Conservation (phyloP, 2,329 filamentous ascomycete species). For the Fusarium foetens region DNA sequence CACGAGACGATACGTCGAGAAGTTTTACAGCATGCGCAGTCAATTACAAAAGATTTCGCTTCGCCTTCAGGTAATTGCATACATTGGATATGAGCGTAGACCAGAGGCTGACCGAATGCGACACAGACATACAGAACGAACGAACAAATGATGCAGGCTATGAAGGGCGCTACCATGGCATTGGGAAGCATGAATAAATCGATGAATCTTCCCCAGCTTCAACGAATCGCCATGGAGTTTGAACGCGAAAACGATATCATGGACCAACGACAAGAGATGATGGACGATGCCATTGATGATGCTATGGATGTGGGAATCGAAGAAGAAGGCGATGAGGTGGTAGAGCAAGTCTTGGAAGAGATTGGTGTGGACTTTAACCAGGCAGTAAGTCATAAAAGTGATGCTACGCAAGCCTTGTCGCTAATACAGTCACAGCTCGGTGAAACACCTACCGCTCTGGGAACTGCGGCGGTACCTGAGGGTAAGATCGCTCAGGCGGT, state of each 20-base stretch:
- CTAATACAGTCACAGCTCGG: constrained; percentile 72
- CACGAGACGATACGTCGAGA: constrained; percentile 93
- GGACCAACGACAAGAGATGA: constrained; percentile 99
- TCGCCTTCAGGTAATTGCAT: constrained; percentile 78
- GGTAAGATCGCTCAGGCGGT: constrained; percentile 87
- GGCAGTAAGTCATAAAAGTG: constrained; percentile 68
- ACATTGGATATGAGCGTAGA: background rate
- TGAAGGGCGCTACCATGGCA: constrained; percentile 96
- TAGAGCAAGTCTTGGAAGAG: constrained; percentile 95
- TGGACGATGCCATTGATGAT: constrained; percentile 98
- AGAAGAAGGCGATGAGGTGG: constrained; percentile 95
- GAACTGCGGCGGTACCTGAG: constrained; percentile 77
- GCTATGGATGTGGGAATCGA: constrained; percentile 91
- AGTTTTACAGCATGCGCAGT: constrained; percentile 98
- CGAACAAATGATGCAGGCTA: constrained; percentile 99
- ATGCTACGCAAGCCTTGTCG: constrained; percentile 33
- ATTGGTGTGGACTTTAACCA: constrained; percentile 94
- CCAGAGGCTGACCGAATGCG: constrained; percentile 22
- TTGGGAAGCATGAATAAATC: constrained; percentile 96
- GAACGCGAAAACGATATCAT: constrained; percentile 99
- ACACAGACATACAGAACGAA: constrained; percentile 92
- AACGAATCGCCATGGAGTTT: constrained; percentile 98
- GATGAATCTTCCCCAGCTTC: constrained; percentile 95
- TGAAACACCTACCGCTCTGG: constrained; percentile 87
- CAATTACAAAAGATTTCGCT: constrained; percentile 96